Evolutionary conservation across 805 yeast species (phyloP), one percentile per base, ranked within the genome.

Genomic region (Wickerhamomyces bisporus): DNA sequence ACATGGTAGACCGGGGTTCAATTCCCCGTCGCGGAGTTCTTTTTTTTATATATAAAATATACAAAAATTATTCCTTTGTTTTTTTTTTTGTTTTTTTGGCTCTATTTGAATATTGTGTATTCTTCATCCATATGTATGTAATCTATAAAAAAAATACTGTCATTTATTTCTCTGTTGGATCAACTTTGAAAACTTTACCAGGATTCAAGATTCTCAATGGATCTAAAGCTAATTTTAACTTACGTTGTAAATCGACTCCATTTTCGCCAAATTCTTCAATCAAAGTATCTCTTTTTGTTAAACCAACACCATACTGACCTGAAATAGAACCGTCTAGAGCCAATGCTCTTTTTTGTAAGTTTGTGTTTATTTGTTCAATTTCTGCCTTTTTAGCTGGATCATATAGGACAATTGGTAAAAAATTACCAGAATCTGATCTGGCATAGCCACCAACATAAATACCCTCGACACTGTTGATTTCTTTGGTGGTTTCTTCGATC

Each of bases 301-400:
- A 66, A 3, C 93, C 94, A 32, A 85, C 71, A 5, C 93, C 94
- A 52, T 84, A 91, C 51, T 84, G 93, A 20, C 93, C 93, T 6
- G 86, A 79, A 43, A 85, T 77, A 1, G 94, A 84, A 2, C 93
- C 93, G 37, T 84, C 93, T 26, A 77, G 68, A 4, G 62, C 69
- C 15, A 85, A 62, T 0, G 88, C 93, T 31, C 78, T 54, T 33
- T 68, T 52, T 38, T 81, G 81, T 78, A 84, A 75, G 39, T 71
- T 64, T 21, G 69, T 64, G 14, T 79, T 76, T 14, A 81, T 51
- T 15, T 54, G 49, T 39, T 72, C 70, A 8, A 79, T 79, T 16
- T 52, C 57, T 3, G 60, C 58, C 16, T 62, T 47, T 46, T 76
- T 71, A 13, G 71, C 70, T 0, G 76, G 73, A 32, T 67, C 70